phyloP scores from a whole-genome alignment of 805 yeast genomes.

The Sugiyamaella valdiviana region DNA sequence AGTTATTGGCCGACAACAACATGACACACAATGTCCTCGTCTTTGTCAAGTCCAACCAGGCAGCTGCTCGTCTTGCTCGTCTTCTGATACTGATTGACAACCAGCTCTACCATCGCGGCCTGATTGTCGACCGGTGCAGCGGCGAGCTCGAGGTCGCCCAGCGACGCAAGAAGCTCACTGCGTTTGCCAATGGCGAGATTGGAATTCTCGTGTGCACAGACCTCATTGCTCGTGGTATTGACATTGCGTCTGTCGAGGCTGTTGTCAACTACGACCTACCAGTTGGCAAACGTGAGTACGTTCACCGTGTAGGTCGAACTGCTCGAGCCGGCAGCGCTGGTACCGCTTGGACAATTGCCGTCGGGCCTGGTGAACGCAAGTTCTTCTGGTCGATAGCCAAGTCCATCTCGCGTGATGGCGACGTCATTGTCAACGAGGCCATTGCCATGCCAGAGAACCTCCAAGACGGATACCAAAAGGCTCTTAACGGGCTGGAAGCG shows the following conservation, averaged over 20 bases:
- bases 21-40: constrained; percentile 43
- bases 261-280: constrained; percentile 93
- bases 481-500: constrained; percentile 16
- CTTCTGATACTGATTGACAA: constrained; percentile 43
- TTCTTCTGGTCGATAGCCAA: constrained; percentile 35
- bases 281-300: constrained; percentile 79
- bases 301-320: constrained; percentile 95
- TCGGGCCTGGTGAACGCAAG: constrained; percentile 71
- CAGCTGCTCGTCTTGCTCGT: constrained; percentile 72
- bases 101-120: constrained; percentile 16
- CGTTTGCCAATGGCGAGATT: constrained; percentile 50
- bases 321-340: constrained; percentile 88
- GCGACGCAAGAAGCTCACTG: constrained; percentile 51
- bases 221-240: constrained; percentile 93
- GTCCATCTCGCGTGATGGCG: constrained; percentile 24
- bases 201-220: constrained; percentile 69
- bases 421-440: constrained; percentile 5
- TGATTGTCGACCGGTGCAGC: constrained; percentile 29
- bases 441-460: constrained; percentile 4
- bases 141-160: constrained; percentile 37
- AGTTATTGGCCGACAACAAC: constrained; percentile 38
- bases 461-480: constrained; percentile 15
- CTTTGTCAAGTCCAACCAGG: constrained; percentile 76
- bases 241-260: constrained; percentile 58
- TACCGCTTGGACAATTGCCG: constrained; percentile 62